Percentiles rank a stretch among this genome's conserved stretches.
These are phyloP conservation scores for Backusella tuberculispora DNA, from an alignment of 192 early-diverging fungal genomes.

Conservation along the genomic window DNA sequence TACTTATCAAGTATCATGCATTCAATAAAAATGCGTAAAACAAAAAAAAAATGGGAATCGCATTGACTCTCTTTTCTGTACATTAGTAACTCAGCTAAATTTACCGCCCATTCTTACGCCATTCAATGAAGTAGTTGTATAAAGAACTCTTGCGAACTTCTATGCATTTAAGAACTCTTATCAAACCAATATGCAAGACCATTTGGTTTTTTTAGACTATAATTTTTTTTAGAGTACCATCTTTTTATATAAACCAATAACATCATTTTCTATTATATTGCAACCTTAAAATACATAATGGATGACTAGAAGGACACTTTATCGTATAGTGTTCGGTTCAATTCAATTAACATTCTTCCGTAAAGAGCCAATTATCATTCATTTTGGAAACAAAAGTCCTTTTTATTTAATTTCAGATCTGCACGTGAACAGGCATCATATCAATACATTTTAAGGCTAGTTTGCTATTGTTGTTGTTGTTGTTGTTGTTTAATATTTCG, in stretches of 20 bases:
- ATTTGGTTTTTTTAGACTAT: too few species aligned
- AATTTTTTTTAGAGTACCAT: too few species aligned
- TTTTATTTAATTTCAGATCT: not conserved
- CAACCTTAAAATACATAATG: not conserved
- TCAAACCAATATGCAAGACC: not conserved
- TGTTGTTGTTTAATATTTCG: not conserved
- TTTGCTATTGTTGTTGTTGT: not conserved
- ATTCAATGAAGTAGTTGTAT: not conserved
- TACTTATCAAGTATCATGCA: not conserved
- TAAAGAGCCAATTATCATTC: not conserved
- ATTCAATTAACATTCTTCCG: not conserved
- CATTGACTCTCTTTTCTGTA: constrained; percentile 2
- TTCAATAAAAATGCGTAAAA: not conserved
- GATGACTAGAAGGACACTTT: not conserved
- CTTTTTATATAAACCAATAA: too few species aligned
- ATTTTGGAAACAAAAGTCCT: not conserved
- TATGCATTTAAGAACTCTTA: too few species aligned
- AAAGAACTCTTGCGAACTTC: too few species aligned
- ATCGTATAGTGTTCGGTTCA: not conserved
- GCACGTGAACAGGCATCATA: not conserved
- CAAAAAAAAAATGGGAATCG: not conserved
- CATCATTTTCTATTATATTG: not conserved
- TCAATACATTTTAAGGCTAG: not conserved
- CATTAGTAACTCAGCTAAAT: not conserved
- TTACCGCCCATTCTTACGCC: too few species aligned